These are phyloP conservation scores for Lactarius psammicola DNA, from an alignment of 768 basidiomycete genomes.

Conservation along the genomic window DNA sequence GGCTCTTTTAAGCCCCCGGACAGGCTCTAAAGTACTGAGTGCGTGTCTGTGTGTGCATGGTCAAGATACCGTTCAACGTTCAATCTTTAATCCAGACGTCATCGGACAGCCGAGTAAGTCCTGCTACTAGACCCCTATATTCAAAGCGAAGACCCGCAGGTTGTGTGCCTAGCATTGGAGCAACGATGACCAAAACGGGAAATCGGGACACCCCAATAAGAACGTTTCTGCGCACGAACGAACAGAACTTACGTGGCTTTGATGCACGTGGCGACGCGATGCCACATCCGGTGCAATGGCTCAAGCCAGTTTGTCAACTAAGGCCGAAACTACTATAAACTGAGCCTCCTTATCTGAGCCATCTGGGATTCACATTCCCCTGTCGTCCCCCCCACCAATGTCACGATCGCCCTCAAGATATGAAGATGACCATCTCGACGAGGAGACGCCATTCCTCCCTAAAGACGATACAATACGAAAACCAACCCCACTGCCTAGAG, in stretches of 20 bases:
- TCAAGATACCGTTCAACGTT: too few relatives aligned
- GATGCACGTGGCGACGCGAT: too few relatives aligned
- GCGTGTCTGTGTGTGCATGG: too few relatives aligned
- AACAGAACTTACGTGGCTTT: too few relatives aligned
- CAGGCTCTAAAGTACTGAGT: too few relatives aligned
- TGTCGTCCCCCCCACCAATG: not conserved
- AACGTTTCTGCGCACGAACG: too few relatives aligned
- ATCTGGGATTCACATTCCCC: not conserved
- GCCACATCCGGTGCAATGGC: too few relatives aligned
- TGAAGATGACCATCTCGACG: not conserved
- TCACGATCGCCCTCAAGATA: not conserved
- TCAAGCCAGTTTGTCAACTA: too few relatives aligned
- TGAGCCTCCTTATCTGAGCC: not conserved
- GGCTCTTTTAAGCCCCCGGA: too few relatives aligned
- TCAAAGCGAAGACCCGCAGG: not conserved
- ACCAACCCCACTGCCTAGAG: not conserved
- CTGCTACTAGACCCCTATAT: not conserved
- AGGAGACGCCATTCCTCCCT: not conserved
- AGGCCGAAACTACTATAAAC: not conserved
- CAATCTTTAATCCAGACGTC: not conserved
- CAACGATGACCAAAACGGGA: too few relatives aligned
- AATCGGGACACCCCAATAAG: too few relatives aligned
- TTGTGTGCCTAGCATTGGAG: too few relatives aligned
- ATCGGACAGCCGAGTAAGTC: not conserved
- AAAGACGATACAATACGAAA: not conserved